Conservation (phyloP, 352 stramenopile genomes). For the Aphanomyces astaci region DNA sequence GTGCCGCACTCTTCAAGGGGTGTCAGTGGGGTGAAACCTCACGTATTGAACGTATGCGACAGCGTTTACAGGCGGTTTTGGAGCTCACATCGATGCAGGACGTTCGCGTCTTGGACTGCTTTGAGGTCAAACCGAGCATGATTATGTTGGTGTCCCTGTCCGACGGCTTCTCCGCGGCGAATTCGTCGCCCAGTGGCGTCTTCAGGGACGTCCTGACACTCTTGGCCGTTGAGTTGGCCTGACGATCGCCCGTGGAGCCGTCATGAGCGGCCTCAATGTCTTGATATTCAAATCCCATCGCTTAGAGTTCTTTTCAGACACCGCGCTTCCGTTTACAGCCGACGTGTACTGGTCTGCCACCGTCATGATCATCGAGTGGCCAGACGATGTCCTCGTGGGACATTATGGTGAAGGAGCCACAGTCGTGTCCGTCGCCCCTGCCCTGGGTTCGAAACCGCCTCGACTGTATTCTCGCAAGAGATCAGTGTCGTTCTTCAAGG, state of each 20-base stretch:
- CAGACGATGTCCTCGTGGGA: constrained; percentile 1
- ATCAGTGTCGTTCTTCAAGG: not conserved
- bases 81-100: not conserved
- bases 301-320: constrained; percentile 18
- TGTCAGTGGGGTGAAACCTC: constrained; percentile 13
- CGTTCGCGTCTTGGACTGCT: not conserved
- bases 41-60: constrained; percentile 11
- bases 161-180: not conserved
- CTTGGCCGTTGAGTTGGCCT: not conserved
- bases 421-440: not conserved
- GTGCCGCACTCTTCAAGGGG: constrained; percentile 15
- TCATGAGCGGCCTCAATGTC: too few relatives aligned
- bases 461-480: constrained; percentile 1
- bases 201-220: not conserved
- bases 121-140: not conserved
- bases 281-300: not conserved
- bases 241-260: too few relatives aligned
- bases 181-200: not conserved
- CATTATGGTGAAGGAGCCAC: not conserved
- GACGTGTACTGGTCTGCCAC: constrained; percentile 17
- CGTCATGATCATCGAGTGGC: constrained; percentile 23
- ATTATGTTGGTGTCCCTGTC: not conserved
- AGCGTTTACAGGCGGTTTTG: not conserved
- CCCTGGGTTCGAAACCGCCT: not conserved
- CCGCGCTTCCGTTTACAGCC: constrained; percentile 24